Base-by-base conservation (phyloP, 495 filamentous ascomycete genomes). In the Rhizodiscina lignyota region DNA sequence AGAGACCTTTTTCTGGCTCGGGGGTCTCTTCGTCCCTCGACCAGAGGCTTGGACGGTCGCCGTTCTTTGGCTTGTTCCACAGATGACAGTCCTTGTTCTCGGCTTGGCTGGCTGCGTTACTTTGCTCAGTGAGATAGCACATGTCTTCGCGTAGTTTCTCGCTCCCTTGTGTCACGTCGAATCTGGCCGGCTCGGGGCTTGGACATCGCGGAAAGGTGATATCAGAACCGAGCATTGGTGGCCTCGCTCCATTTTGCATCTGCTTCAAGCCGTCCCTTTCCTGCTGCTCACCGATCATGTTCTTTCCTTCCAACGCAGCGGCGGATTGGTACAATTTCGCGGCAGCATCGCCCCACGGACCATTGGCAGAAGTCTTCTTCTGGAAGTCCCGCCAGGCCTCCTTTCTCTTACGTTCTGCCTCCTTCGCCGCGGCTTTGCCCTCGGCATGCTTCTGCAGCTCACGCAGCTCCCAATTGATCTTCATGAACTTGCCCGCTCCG, bases 181-280 rank as follows among this genome's bases (percentile, higher is more conserved):
- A 76, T 37, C 79, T 66, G 19, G 83, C 87, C n/a, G 66, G 68
- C 44, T 80, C 72, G 0, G 86, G 86, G 8, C 83, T 89, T 0
- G 63, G 58, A 50, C 80, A 89, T 43, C 68, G 67, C 3, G 81
- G 77, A 45, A 93, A 83, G 16, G 63, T 59, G 34, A 93, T 63
- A 36, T 87, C 78, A 18, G 56, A 42, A 28, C 86, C 86, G 4
- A 91, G 70, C 83, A 93, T 87, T 2, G 85, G 86, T 13, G 86
- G 85, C 40, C 62, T 70, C 4, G 64, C 63, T 8, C 59, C 61
- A 29, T 58, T 58, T 10, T 55, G 73, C 66, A 64, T 69, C 38
- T 50, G 54, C 34, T 53, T 53, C 27, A 64, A 47, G n/a, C n/a
- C n/a, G 51, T 66, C 46, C 39, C 50, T 46, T 51, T 65, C 59